Evolutionary conservation across 2,329 filamentous ascomycete species (phyloP), one percentile per base, ranked within the genome.

Genomic region (Trichoderma polysporum): DNA sequence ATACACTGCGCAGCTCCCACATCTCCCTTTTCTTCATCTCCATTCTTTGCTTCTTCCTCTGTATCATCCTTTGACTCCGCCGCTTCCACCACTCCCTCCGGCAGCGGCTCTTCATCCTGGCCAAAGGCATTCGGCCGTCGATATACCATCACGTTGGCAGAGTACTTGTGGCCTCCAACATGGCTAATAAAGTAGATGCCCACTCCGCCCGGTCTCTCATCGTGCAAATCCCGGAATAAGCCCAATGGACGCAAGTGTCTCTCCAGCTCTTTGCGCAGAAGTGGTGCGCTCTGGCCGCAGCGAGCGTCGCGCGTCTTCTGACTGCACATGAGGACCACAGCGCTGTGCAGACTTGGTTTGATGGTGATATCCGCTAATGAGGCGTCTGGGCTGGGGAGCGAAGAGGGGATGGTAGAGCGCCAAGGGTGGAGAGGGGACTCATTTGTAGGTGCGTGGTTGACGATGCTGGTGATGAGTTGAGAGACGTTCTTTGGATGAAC

Each of bases 141-240:
- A 78, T 99, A 98, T 1, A 99, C 84, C 82, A 99, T 91, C 72
- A 98, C 88, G 74, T 99, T 99, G 31, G 95, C 95, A 54, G 90
- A 89, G 80, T 97, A 98, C 81, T 97, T 97, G 82, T 99, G 95
- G 0, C 95, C 95, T 31, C 95, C 95, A 2, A 97, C 93, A 75
- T 99, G 95, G 71, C 89, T 94, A 75, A 98, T 96, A 76, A 97
- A 98, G 80, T 97, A 97, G 70, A 99, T 92, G 0, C 93, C 94
- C 6, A 97, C 94, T 13, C 95, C 95, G 12, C 94, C 94, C 0
- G 94, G 93, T 67, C 95, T 83, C 77, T 93, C 89, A 76, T 99
- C 95, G 75, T 96, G 88, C 54, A 95, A 80, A 76, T 98, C 94
- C 33, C 95, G 89, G 77, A 91, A 94, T 22, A 99, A 81, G 0